These are phyloP conservation scores for Prunella vulgaris DNA, from an alignment of 257 asterid genomes.

Conservation along the genomic window DNA sequence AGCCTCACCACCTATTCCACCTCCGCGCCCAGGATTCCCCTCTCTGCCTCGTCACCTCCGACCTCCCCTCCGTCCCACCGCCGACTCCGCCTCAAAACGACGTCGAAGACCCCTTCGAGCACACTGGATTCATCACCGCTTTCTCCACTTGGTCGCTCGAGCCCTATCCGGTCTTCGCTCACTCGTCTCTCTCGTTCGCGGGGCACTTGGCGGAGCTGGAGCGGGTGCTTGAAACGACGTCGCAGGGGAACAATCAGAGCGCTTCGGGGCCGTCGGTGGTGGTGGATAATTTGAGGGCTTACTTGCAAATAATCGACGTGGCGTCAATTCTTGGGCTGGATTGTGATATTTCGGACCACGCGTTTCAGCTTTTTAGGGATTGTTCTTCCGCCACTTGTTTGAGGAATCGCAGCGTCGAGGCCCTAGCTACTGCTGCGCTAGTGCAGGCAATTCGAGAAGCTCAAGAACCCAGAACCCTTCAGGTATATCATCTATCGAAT, in stretches of 20 bases:
- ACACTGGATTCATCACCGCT: constrained; percentile 88
- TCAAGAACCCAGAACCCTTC: constrained; percentile 94
- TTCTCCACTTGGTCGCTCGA: constrained; percentile 98
- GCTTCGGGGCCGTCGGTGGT: constrained; percentile 69
- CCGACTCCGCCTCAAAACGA: constrained; percentile 21
- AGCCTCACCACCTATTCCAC: constrained; percentile 94
- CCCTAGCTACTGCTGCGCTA: constrained; percentile 93
- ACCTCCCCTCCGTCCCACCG: constrained; percentile 61
- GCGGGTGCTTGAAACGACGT: constrained; percentile 81
- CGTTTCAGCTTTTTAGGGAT: constrained; percentile 96
- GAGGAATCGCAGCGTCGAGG: constrained; percentile 97
- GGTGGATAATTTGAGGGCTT: constrained; percentile 90
- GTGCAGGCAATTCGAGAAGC: constrained; percentile 98
- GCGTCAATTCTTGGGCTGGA: constrained; percentile 86
- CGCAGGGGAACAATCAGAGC: constrained; percentile 43
- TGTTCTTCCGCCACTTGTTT: constrained; percentile 91
- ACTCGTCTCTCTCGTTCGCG: constrained; percentile 68
- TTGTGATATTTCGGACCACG: constrained; percentile 87
- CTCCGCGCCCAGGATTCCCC: constrained; percentile 90
- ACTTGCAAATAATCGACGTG: constrained; percentile 90
- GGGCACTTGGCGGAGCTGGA: constrained; percentile 97
- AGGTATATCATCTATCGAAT: constrained; percentile 37
- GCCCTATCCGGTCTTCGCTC: constrained; percentile 73
- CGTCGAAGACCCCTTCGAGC: constrained; percentile 85
- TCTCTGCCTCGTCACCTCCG: constrained; percentile 92